Conservation (phyloP, 306 rosid genomes). For the Pyrus betulifolia region DNA sequence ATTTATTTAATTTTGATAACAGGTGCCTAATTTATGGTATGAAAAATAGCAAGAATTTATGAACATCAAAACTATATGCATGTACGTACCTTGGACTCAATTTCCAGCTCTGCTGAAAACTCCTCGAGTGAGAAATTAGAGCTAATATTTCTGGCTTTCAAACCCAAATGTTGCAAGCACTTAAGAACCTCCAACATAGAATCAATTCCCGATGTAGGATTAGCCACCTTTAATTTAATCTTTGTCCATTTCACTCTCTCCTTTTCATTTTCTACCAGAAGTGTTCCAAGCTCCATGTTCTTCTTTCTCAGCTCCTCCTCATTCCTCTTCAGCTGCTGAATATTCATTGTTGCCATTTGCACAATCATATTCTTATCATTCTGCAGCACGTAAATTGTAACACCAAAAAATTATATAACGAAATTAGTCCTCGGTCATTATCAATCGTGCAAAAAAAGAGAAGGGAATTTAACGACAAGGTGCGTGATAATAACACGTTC, state of each 20-base stretch:
- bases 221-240: conserved; percentile 23
- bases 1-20: neutral
- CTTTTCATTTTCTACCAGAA: neutral
- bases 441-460: neutral
- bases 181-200: conserved; percentile 48
- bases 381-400: conserved; percentile 20
- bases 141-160: conserved; percentile 31
- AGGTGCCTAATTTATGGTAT: neutral
- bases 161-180: conserved; percentile 34
- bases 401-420: neutral
- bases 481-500: neutral
- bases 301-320: conserved; percentile 39
- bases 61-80: neutral
- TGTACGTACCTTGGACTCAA: conserved; percentile 23
- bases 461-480: neutral
- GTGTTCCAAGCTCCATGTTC: conserved; percentile 30
- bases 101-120: conserved; percentile 35
- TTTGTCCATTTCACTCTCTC: neutral
- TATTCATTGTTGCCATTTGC: conserved; percentile 39
- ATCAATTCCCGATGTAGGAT: conserved; percentile 44
- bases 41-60: neutral
- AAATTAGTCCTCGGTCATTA: neutral
- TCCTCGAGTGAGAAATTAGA: conserved; percentile 38
- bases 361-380: conserved; percentile 57
- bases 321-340: conserved; percentile 27